Conservation (phyloP, 441 rosid genomes). For the Croton setiger region DNA sequence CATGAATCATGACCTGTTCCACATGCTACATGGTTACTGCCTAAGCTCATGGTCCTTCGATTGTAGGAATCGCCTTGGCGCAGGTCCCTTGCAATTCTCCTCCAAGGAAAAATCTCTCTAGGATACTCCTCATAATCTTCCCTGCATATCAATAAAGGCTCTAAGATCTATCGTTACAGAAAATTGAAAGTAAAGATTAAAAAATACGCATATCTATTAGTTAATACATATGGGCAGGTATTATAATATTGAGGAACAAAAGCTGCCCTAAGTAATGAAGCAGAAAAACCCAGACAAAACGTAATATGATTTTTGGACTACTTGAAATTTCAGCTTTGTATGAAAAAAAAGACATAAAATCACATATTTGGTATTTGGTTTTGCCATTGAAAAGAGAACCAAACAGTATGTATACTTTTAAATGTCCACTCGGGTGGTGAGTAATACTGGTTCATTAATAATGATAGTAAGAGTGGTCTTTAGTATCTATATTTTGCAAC, state of each 20-base stretch:
- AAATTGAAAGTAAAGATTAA: not conserved
- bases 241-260: not conserved
- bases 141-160: constrained; percentile 38
- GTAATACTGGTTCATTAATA: not conserved
- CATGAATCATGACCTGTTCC: constrained; percentile 43
- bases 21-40: constrained; percentile 35
- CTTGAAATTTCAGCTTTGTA: not conserved
- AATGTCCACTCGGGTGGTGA: not conserved
- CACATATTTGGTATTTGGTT: not conserved
- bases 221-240: not conserved
- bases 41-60: constrained; percentile 38
- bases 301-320: not conserved
- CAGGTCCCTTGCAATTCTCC: constrained; percentile 47
- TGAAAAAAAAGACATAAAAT: too few relatives aligned
- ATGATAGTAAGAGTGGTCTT: not conserved
- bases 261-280: not conserved
- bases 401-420: not conserved
- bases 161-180: not conserved
- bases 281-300: not conserved
- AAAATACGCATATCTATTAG: constrained; percentile 1
- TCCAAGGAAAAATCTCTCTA: constrained; percentile 71
- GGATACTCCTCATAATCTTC: constrained; percentile 51
- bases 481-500: not conserved
- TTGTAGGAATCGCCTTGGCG: constrained; percentile 40
- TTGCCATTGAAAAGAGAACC: not conserved